Percentiles rank a stretch among this genome's conserved stretches.
Conservation (phyloP, 2,329 filamentous ascomycete species). For the Hypoxylon sp. region DNA sequence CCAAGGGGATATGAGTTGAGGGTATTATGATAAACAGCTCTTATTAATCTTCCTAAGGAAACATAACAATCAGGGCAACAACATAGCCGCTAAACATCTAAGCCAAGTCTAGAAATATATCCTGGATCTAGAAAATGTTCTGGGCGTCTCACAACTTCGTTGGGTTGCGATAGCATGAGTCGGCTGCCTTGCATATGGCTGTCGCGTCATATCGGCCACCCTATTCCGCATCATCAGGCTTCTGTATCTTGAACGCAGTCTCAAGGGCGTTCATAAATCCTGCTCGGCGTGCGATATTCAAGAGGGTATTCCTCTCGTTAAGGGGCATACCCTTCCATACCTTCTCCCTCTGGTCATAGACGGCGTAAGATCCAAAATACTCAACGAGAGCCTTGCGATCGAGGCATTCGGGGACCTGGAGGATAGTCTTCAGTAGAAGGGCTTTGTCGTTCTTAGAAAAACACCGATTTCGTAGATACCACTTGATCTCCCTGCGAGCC, state of each 20-base stretch:
- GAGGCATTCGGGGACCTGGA: conserved; percentile 19
- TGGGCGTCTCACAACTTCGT: too few relatives aligned
- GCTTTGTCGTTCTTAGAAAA: background rate
- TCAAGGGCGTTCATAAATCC: conserved; percentile 13
- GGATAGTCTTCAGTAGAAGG: conserved; percentile 28
- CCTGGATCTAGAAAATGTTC: background rate
- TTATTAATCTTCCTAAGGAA: conserved; percentile 2
- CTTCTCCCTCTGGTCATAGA: conserved; percentile 5
- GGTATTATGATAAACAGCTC: background rate
- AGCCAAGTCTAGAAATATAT: background rate
- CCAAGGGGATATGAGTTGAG: background rate
- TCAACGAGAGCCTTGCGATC: conserved; percentile 18
- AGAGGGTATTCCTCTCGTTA: background rate
- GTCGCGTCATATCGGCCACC: background rate
- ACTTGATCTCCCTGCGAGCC: conserved; percentile 17
- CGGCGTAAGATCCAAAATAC: conserved; percentile 18
- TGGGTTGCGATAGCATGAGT: background rate
- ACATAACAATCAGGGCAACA: background rate
- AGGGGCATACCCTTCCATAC: background rate
- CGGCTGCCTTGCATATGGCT: background rate
- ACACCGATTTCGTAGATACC: conserved; percentile 15
- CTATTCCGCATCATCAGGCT: conserved; percentile 6
- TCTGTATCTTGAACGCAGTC: conserved; percentile 1
- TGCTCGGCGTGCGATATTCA: conserved; percentile 15
- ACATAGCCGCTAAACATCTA: background rate